Evolutionary conservation across 306 rosid species (phyloP), one percentile per base, ranked within the genome.

Genomic region (Aeschynomene evenia): DNA sequence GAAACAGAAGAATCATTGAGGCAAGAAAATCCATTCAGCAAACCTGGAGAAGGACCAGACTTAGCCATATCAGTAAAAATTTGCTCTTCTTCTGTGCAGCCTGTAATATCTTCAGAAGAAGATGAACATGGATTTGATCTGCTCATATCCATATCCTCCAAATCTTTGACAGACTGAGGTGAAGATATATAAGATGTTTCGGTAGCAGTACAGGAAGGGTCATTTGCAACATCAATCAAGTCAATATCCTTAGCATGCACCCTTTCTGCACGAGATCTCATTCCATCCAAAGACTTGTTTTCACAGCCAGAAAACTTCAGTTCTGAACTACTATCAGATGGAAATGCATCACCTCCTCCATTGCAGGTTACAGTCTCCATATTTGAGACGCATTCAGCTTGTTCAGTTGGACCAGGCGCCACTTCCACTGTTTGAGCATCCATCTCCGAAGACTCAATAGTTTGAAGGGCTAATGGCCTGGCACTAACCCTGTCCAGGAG

Each of bases 381-480:
- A 23, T 18, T 57, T 18, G 75, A 15, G 33, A 74, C 46, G 66
- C 74, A 72, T 43, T 70, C 82, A 58, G 49, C 80, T 68, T 60
- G 84, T 48, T 76, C 81, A 21, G 65, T 54, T 9, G 52, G 46
- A 54, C 69, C 24, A 71, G 76, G 63, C 40, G 63, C 80, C 67
- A 22, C 68, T 66, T 69, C 73, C 36, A 63, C 76, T 70, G 54
- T 73, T 53, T 74, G 77, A n/a, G 26, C 51, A 57, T 82, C 75
- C 22, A 62, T 71, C 82, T 54, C 82, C 34, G 71, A 67, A 43
- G 78, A 61, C 73, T 82, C 88, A 4, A 23, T 45, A 61, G 80
- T 77, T 69, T 70, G 86, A 71, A 86, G 88, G 54, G 83, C 82
- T 24, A 89, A 78, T 49, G 86, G 75, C 60, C 91, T 89, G 2